Evolutionary conservation across 2,329 filamentous ascomycete species (phyloP), one percentile per base, ranked within the genome.

Genomic region (Colletotrichum filicis): DNA sequence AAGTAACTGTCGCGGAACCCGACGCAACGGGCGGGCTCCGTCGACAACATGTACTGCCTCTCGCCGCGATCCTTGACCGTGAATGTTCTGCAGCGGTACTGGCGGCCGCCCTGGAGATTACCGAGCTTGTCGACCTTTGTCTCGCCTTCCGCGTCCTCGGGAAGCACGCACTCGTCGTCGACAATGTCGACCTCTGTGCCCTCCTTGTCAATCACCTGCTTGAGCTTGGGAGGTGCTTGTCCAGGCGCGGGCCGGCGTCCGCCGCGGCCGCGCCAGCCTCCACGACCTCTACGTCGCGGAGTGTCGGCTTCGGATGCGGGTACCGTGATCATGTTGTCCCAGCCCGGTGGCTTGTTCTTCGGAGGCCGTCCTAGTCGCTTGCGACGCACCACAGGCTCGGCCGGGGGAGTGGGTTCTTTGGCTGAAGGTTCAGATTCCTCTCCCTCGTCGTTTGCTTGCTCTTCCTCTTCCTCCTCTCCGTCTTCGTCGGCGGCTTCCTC

Each of bases 1-100:
- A 99, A 90, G 80, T 99, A 99, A 76, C 95, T 98, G 87, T 99
- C 97, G 77, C 97, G 90, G 88, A 99, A 99, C 19, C 97, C 97
- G 68, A 98, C 95, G 79, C 97, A 98, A 76, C 97, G 93, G 28
- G 97, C 97, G 5, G 97, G 97, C 80, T 99, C 97, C 5, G 97
- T 99, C 3, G 97, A 98, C 83, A 99, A 85, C 97, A 99, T 99
- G 90, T 99, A 99, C 12, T 97, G 91, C 68, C 95, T 88, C 62
- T 96, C 90, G 49, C 93, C 95, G 76, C 95, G 91, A 67, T 94
- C 95, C 22, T 91, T 88, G 75, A 99, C 93, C 8, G 93, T 98
- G 82, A 99, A 99, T 1, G 96, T 98, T 74, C 97, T 93, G 80
- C 97, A 98, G 32, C 97, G 92, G 82, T 99, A 99, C 79, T 98